phyloP scores from a whole-genome alignment of 2,329 filamentous ascomycete genomes.

The Fusarium chuoi region DNA sequence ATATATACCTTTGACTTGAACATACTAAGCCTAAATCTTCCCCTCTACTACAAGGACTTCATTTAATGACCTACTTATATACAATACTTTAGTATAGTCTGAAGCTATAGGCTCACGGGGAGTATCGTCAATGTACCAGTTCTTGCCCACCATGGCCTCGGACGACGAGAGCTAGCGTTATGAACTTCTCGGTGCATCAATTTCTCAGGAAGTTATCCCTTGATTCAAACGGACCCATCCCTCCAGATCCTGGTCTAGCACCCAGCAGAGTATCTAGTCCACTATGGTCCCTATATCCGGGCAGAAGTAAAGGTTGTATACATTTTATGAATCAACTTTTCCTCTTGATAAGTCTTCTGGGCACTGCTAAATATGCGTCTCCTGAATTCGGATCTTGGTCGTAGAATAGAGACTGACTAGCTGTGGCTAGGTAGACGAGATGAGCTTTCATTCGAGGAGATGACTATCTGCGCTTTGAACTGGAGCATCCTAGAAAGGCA shows the following conservation, averaged over 20 bases:
- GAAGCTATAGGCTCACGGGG: neutral
- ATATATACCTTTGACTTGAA: neutral
- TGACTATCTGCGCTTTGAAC: neutral
- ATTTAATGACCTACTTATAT: neutral
- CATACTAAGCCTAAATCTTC: neutral
- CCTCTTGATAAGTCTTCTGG: neutral
- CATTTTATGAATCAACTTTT: neutral
- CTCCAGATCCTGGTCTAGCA: neutral
- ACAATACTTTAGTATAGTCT: no score
- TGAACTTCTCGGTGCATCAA: neutral
- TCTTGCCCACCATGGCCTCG: neutral
- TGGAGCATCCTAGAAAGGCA: neutral
- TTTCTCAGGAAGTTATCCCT: neutral
- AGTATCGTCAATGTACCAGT: neutral
- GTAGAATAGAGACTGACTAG: neutral
- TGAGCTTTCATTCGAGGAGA: neutral
- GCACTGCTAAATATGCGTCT: neutral
- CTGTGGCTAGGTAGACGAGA: neutral
- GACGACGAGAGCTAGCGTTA: neutral
- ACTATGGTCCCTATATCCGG: neutral
- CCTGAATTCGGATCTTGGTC: neutral
- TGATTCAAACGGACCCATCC: neutral
- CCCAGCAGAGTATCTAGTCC: neutral
- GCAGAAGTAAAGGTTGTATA: neutral
- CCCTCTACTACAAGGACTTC: neutral